Evolutionary conservation across 1,139 yeast genomes (phyloP).

Genomic region (Saccharomyces uvarum): DNA sequence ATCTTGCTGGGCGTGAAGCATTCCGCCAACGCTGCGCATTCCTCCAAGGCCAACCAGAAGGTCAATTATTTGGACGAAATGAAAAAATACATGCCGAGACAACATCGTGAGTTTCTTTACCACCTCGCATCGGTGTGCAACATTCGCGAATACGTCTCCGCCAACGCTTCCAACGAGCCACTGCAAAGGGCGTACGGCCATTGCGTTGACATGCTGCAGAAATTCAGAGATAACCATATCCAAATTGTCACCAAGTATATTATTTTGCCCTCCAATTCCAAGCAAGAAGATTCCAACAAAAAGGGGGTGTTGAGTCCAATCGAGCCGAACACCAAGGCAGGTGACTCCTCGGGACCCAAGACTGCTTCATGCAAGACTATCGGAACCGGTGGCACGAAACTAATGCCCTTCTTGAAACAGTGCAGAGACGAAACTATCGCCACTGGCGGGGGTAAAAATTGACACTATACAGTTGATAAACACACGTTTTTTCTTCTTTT

Average conservation of each 20-base stretch:
- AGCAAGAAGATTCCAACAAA: constrained; percentile 12
- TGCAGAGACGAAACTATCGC: constrained; percentile 80
- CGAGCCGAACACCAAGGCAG: background rate
- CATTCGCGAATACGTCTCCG: constrained; percentile 56
- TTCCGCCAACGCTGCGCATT: constrained; percentile 58
- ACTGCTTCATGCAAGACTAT: constrained; percentile 38
- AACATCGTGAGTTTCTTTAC: constrained; percentile 65
- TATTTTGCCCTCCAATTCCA: constrained; percentile 63
- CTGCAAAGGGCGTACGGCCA: constrained; percentile 74
- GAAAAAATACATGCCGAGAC: constrained; percentile 84
- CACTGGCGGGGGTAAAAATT: background rate
- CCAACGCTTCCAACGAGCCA: constrained; percentile 43
- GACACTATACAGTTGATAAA: background rate
- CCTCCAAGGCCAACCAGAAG: constrained; percentile 20
- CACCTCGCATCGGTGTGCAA: constrained; percentile 50
- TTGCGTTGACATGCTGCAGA: constrained; percentile 79
- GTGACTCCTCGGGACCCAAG: background rate
- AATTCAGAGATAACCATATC: constrained; percentile 86
- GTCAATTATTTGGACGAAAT: constrained; percentile 64
- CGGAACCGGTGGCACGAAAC: constrained; percentile 93
- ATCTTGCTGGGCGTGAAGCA: constrained; percentile 70
- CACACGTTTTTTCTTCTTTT: background rate
- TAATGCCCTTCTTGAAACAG: constrained; percentile 85
- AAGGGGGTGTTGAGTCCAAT: background rate
- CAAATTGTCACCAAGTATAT: constrained; percentile 85